Evolutionary conservation across 768 basidiomycete species (phyloP).

Genomic region (Termitomyces sp.): DNA sequence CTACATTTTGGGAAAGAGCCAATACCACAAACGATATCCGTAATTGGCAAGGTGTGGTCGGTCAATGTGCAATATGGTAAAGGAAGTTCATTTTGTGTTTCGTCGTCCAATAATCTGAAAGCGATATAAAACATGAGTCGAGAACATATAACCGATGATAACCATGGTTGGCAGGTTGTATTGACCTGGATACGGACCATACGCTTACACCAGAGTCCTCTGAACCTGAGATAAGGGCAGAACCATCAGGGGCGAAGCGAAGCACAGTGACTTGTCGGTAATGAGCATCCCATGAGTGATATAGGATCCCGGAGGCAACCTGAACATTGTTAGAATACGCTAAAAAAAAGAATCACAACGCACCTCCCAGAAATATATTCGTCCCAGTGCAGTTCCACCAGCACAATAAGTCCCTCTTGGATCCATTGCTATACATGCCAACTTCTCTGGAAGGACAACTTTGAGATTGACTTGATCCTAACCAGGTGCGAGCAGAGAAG

Average conservation of each 20-base stretch:
- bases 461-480: constrained; percentile 89
- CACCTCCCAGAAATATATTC: constrained; percentile 96
- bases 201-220: constrained; percentile 88
- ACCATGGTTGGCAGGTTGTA: constrained; percentile 16
- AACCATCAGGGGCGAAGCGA: constrained; percentile 78
- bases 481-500: constrained; percentile 5
- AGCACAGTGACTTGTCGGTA: constrained; percentile 85
- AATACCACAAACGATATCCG: constrained; percentile 73
- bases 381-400: constrained; percentile 82
- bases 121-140: constrained; percentile 1
- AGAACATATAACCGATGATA: neutral
- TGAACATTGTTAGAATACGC: constrained; percentile 24
- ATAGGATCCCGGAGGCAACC: constrained; percentile 91
- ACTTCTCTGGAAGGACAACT: constrained; percentile 84
- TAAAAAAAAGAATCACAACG: neutral
- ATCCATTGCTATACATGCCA: constrained; percentile 77
- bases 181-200: constrained; percentile 85
- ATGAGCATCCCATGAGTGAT: constrained; percentile 91
- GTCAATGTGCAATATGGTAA: constrained; percentile 74
- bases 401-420: constrained; percentile 71
- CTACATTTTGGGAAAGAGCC: constrained; percentile 76
- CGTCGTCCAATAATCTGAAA: constrained; percentile 68
- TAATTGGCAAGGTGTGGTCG: constrained; percentile 90
- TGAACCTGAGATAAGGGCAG: constrained; percentile 76
- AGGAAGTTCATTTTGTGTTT: constrained; percentile 66